Evolutionary conservation across 2,329 filamentous ascomycete genomes (phyloP), one percentile per base, ranked within the genome.

Genomic region (Fusarium subglutinans): DNA sequence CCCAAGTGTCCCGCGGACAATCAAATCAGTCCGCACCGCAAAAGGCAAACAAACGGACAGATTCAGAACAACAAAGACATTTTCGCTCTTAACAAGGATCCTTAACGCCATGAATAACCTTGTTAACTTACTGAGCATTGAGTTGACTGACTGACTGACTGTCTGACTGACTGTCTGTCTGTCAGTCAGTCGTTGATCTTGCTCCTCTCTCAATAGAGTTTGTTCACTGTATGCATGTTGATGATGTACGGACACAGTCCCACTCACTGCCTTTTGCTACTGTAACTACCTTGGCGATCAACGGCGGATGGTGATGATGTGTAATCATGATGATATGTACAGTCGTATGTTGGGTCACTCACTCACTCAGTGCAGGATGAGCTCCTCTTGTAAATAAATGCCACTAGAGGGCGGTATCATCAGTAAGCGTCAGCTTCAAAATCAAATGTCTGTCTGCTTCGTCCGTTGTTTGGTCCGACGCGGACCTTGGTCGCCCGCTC

Each of bases 401-500:
- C 18, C 33, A 37, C 63, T 63, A 45, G 40, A 43, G 33, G 15
- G 38, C 58, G 44, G 37, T n/a, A 45, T 53, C 56, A 68, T 64
- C 69, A 58, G 58, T 66, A 53, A 70, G 65, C 55, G 47, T 74
- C 57, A 71, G 47, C 61, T 14, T 70, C 50, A 40, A 24, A 11
- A 11, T 66, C 48, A 38, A 24, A 14, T 24, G 17, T 35, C 48
- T 63, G 38, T 74, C 61, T 51, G 41, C 61, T 66, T 74, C 55
- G 67, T 64, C 72, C 71, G 67, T 58, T 63, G 47, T 61, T 76
- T 74, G 56, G 63, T 69, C 70, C 66, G 66, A 50, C 54, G 22
- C 40, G 44, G 40, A 41, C 24, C 51, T 59, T 62, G 63, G 69
- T 56, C 56, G 56, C 50, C 56, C 56, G n/a, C 45, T 26, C 53